Base-by-base conservation (phyloP, 306 rosid species). In the Argentina anserina region DNA sequence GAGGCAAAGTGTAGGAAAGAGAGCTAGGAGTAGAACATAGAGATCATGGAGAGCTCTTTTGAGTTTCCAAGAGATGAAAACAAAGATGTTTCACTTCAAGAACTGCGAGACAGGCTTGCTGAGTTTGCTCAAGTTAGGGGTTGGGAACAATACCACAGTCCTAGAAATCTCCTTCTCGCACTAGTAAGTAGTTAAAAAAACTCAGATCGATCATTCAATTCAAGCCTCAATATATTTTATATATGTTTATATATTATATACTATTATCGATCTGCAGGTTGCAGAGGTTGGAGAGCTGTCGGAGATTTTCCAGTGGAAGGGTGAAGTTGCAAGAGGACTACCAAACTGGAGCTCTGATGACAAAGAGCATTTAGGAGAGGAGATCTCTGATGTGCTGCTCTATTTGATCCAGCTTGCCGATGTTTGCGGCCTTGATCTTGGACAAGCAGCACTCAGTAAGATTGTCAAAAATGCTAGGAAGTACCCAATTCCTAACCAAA, bases 241-340 rank as follows among this genome's bases (percentile, higher is more conserved):
- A 9, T 59, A 6, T 18, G 25, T 40, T 0, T 55, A 3, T 45
- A 9, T 81, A 1, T 52, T 49, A 8, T 50, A n/a, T 50, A 12
- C 2, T 3, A 12, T 26, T n/a, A n/a, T n/a, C n/a, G n/a, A n/a
- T 28, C 33, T 79, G 68, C 65, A 88, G 97, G 97, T 88, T 13
- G 97, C 92, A 55, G 94, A 90, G 61, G 94, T 90, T 52, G 97
- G 97, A 52, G 97, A 90, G 72, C 65, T 89, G 9, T 89, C 90
- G 13, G 95, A 89, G 87, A 89, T 89, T 15, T 89, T 87, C 58
- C 95, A 90, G 55, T 90, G 97, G 97, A 90, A 85, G 74, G 97
- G 97, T 28, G 97, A 90, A 81, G 97, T 90, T 18, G 94, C 81
- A 56, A 88, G 79, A 80, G 97, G 97, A 15, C 71, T 90, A 12